Base-by-base conservation (phyloP, 169 alveolate genomes). In the Cytauxzoon felis region DNA sequence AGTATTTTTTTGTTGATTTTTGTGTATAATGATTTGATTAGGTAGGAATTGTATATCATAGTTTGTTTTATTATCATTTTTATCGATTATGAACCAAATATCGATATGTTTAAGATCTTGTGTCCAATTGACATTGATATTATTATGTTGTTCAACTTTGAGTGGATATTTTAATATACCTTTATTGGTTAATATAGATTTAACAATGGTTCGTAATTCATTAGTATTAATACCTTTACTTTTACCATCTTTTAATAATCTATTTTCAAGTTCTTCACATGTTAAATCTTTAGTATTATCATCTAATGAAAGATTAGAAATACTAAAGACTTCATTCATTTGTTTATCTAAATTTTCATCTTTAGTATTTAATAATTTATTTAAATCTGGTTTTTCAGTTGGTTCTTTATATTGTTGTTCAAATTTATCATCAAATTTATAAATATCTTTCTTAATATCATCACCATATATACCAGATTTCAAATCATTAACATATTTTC, bases 161-260 rank as follows among this genome's bases (percentile, higher is more conserved):
- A 73, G 53, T 0, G 81, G 67, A 32, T 73, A 78, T 41, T 53
- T 62, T 5, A 73, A 62, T 18, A 73, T 29, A 7, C 84, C 84
- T 45, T 62, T 73, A 24, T 73, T 40, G n/a, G 80, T 26, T 23
- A 56, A 73, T 18, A 63, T 27, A 0, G 45, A 27, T 0, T 38
- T 36, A 4, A 73, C 79, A 49, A 63, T 13, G 9, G 53, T 19
- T 34, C 58, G 34, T 13, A 73, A n/a, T 32, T 53, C 84, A 23
- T 49, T 65, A n/a, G 45, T 9, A 13, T 41, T 21, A 0, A 63
- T 26, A 38, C 47, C 60, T 16, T 60, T 57, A 30, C 65, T 52
- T 3, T 32, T 0, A n/a, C n/a, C 38, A 45, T 23, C 42, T 24
- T 49, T 27, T 23, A 57, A 23, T 24, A 59, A 29, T 7, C 21